Conservation (phyloP, 495 filamentous ascomycete species). For the Lepidopterella palustris region DNA sequence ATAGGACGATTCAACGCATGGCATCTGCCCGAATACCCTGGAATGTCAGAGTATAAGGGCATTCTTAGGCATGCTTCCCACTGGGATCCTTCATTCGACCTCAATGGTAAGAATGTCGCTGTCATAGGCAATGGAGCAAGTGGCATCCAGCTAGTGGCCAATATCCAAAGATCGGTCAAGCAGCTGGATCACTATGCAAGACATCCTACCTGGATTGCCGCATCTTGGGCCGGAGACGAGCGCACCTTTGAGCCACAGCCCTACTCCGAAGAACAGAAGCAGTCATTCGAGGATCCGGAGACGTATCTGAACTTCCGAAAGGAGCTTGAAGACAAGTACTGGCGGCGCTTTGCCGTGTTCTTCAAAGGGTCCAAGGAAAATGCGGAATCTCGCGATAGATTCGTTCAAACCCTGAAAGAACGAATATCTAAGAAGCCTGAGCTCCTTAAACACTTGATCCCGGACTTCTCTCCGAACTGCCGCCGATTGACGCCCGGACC, state of each 20-base stretch:
- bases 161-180: constrained; percentile 50
- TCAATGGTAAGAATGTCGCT: constrained; percentile 51
- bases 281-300: constrained; percentile 44
- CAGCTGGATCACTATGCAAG: constrained; percentile 60
- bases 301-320: constrained; percentile 47
- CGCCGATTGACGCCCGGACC: constrained; percentile 65
- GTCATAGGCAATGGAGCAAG: constrained; percentile 56
- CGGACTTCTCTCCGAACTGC: constrained; percentile 62
- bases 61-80: constrained; percentile 48
- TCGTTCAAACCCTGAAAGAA: constrained; percentile 38
- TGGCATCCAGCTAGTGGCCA: constrained; percentile 50
- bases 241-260: constrained; percentile 44
- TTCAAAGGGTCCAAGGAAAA: constrained; percentile 28
- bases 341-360: constrained; percentile 49
- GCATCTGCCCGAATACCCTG: constrained; percentile 48
- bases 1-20: constrained; percentile 51
- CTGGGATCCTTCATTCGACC: constrained; percentile 47
- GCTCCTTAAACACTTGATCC: constrained; percentile 49
- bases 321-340: constrained; percentile 50
- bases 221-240: constrained; percentile 42
- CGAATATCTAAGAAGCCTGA: constrained; percentile 50
- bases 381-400: constrained; percentile 9
- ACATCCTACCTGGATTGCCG: constrained; percentile 63
- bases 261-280: constrained; percentile 45
- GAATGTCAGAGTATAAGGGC: constrained; percentile 45